Base-by-base conservation (phyloP, 208 protist species). In the Novymonas esmeraldas region DNA sequence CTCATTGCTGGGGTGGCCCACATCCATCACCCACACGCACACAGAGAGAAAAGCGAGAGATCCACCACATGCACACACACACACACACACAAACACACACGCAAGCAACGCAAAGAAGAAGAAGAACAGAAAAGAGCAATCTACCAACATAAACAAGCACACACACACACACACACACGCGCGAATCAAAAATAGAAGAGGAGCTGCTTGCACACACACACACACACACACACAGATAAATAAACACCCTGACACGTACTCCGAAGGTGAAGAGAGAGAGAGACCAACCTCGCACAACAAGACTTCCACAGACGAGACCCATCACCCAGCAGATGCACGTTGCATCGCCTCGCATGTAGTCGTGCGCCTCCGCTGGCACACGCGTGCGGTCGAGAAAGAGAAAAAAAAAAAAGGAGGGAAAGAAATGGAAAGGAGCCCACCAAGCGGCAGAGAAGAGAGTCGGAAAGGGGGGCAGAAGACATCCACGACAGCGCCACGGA, bases 331-430 rank as follows among this genome's bases (percentile, higher is more conserved):
- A n/a, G n/a, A n/a, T n/a, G n/a, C n/a, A n/a, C n/a, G n/a, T n/a
- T n/a, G n/a, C n/a, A n/a, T n/a, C n/a, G n/a, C n/a, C n/a, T n/a
- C n/a, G n/a, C n/a, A n/a, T n/a, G n/a, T n/a, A n/a, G n/a, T n/a
- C n/a, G n/a, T n/a, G n/a, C n/a, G n/a, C n/a, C n/a, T n/a, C n/a
- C n/a, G n/a, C n/a, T n/a, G n/a, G n/a, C 36, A 41, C 11, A 5
- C 36, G 11, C 36, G 11, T 11, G 11, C 36, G 11, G 5, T 5
- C 11, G 36, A 11, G 36, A 41, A 41, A 11, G 3, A 52, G 24
- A 52, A 31, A 26, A 52, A 52, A 29, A 29, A 52, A 48, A 48
- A 48, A 48, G 22, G 18, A 48, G 16, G 44, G 22, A 9, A 48
- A 6, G 10, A 48, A 48, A 4, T 20, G 22, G 22, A 52, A 28